Conservation (phyloP, 164 flowering plant species). For the Stephania cephalantha region DNA sequence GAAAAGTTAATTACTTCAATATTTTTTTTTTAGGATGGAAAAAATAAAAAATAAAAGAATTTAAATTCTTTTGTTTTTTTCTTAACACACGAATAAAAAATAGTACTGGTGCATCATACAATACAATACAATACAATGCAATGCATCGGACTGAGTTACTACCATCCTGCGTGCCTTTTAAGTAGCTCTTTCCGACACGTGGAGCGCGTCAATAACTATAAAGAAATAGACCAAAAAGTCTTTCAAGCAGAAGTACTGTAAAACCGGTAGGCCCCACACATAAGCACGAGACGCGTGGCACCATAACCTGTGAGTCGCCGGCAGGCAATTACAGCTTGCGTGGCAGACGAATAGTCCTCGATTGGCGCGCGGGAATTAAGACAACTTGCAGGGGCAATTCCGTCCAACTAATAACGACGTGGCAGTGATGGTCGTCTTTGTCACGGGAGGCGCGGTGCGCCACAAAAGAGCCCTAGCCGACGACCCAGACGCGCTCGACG, state of each 20-base stretch:
- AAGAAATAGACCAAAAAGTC: too few species aligned
- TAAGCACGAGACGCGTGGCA: not conserved
- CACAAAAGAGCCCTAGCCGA: constrained; percentile 20
- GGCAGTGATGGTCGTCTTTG: not conserved
- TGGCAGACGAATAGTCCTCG: not conserved
- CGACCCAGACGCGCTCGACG: constrained; percentile 40
- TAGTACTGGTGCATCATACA: not conserved
- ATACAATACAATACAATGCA: not conserved
- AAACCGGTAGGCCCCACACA: not conserved
- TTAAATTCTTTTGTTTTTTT: too few species aligned
- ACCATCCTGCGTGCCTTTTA: not conserved
- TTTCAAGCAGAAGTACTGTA: not conserved
- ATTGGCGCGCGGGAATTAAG: not conserved
- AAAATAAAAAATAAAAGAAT: too few species aligned
- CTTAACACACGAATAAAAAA: too few species aligned
- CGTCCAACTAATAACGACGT: not conserved
- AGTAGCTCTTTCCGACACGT: not conserved
- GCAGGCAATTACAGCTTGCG: not conserved
- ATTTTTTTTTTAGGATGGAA: too few species aligned
- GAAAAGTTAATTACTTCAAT: too few species aligned
- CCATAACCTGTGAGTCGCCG: not conserved
- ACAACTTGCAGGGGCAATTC: not conserved
- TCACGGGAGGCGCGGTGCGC: constrained; percentile 28
- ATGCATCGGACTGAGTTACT: not conserved
- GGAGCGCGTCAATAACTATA: not conserved